These are phyloP conservation scores for Neopestalotiopsis sp. DNA, from an alignment of 2,329 filamentous ascomycete species.

Conservation along the genomic window DNA sequence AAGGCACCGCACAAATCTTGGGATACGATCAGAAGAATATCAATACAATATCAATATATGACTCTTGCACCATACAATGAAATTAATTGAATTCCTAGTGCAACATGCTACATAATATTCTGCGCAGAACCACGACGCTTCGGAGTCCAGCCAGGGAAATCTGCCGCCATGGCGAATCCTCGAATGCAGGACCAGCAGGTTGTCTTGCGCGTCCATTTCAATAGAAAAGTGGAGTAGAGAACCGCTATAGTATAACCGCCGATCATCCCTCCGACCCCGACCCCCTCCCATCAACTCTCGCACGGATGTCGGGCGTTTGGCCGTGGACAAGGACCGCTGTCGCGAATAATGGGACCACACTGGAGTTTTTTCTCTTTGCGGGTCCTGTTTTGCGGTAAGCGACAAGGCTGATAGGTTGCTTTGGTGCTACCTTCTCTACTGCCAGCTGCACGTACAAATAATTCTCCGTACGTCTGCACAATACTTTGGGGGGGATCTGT, in stretches of 20 bases:
- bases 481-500: not conserved
- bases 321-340: slow-evolving; percentile 1
- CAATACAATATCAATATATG: not conserved
- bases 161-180: not conserved
- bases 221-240: slow-evolving; percentile 4
- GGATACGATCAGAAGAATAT: not conserved
- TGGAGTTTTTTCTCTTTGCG: not conserved
- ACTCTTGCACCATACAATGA: not conserved
- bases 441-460: too few relatives aligned
- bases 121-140: not conserved
- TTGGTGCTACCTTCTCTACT: not conserved
- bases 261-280: not conserved
- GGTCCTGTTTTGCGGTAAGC: not conserved
- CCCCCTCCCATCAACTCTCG: not conserved
- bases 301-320: not conserved
- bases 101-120: not conserved
- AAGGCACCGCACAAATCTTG: not conserved
- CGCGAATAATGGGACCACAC: not conserved
- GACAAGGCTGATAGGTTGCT: not conserved
- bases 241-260: not conserved
- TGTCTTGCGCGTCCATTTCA: slow-evolving; percentile 5
- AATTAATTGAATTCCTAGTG: not conserved
- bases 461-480: not conserved
- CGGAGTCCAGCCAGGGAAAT: not conserved
- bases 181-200: not conserved